Evolutionary conservation across 208 protist species (phyloP).

Genomic region (Acanthamoeba castellanii): DNA sequence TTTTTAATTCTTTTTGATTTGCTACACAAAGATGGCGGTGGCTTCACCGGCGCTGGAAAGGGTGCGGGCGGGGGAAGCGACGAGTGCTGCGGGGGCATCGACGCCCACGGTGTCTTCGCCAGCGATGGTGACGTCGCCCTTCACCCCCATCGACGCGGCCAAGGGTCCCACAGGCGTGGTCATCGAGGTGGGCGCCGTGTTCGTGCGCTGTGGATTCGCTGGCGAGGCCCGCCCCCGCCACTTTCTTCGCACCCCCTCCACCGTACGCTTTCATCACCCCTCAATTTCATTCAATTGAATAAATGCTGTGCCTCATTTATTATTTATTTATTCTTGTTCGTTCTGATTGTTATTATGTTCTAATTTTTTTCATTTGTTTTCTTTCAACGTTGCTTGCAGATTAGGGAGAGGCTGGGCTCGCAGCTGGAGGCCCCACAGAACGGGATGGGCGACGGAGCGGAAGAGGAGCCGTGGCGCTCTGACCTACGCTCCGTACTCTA

Average conservation of each 20-base stretch:
- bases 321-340: neutral
- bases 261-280: neutral
- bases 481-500: constrained; percentile 15
- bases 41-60: constrained; percentile 23
- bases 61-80: neutral
- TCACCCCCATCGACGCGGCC: constrained; percentile 8
- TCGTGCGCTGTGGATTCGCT: constrained; percentile 49
- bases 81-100: neutral
- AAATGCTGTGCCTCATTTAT: too few relatives aligned
- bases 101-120: constrained; percentile 25
- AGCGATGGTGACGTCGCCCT: constrained; percentile 31
- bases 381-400: neutral
- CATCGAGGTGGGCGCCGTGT: neutral
- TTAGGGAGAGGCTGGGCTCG: neutral
- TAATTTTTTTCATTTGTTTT: neutral
- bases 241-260: neutral
- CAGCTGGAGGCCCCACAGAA: constrained; percentile 19
- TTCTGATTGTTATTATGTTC: neutral
- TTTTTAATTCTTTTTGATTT: too few relatives aligned
- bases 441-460: neutral
- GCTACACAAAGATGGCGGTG: neutral
- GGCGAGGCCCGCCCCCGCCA: constrained; percentile 31
- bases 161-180: constrained; percentile 24
- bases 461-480: constrained; percentile 26
- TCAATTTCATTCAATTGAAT: constrained; percentile 1